Evolutionary conservation across 73 alveolate species (phyloP), one percentile per base, ranked within the genome.

Genomic region (Paramecium sonneborni): DNA sequence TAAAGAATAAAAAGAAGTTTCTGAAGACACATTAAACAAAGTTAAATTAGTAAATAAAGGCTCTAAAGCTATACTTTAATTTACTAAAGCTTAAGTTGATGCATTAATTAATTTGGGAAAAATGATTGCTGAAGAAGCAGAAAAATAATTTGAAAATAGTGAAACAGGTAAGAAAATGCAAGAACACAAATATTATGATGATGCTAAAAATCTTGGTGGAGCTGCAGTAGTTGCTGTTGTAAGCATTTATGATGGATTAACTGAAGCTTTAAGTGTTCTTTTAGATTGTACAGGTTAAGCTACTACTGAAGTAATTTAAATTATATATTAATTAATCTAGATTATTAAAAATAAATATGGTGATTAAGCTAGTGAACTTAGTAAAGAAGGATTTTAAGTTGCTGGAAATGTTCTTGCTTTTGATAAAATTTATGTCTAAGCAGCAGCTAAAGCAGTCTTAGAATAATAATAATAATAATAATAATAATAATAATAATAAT

Each of bases 211-310:
- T 21, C n/a, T 79, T 30, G 90, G 90, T 1, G 74, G 44, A 14
- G 90, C 62, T 15, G 90, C 90, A 1, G 32, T 79, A 8, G 69
- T 39, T 79, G 90, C 90, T 5, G 44, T 38, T 79, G 90, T 79
- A 11, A 79, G 90, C 15, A 34, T 79, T 5, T 79, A 79, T 79
- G 90, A 79, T 79, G 90, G 90, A 79, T 24, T 79, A 39, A 14
- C 44, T 5, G 90, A 79, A 79, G 90, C 90, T 1, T 21, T 79
- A 79, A 62, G 55, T 30, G 74, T 46, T 3, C 14, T 79, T 8
- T 38, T 39, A 12, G 55, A 79, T 30, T 23, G 44, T 21, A 46
- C 90, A 3, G 90, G 76, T 9, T 28, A 46, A 11, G 90, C 90
- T 8, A 79, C 90, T 20, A 79, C 90, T 41, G 90, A 79, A 20